These are phyloP conservation scores for Anisodus tanguticus DNA, from an alignment of 257 asterid genomes.

Conservation along the genomic window DNA sequence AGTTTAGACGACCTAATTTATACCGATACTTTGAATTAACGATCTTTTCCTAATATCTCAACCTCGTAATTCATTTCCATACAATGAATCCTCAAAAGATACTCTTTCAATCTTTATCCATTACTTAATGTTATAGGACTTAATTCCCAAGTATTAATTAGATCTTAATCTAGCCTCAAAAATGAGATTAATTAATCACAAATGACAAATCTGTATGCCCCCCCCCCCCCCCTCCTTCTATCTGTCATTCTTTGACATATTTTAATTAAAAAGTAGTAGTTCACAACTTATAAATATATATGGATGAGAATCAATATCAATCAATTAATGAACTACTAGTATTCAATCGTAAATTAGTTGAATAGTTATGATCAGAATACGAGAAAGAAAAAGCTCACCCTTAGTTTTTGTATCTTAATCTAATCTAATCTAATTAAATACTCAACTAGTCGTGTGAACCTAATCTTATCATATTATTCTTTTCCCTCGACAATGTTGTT, in stretches of 20 bases:
- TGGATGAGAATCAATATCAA: neutral
- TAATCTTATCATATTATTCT: neutral
- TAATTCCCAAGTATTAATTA: neutral
- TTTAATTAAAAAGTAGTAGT: neutral
- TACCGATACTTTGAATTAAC: conserved; percentile 25
- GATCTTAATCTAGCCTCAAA: neutral
- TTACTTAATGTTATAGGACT: conserved; percentile 18
- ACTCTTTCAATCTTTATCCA: conserved; percentile 9
- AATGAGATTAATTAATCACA: neutral
- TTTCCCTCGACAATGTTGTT: neutral
- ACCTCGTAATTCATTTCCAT: conserved; percentile 9
- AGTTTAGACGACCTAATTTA: conserved; percentile 22
- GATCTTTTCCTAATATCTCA: neutral
- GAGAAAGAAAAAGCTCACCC: neutral
- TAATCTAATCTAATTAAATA: conserved; percentile 26
- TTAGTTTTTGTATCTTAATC: neutral
- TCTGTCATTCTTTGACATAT: neutral
- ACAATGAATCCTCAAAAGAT: conserved; percentile 15
- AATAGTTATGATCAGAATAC: neutral
- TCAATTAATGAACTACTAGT: neutral
- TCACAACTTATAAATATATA: neutral
- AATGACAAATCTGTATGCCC: neutral
- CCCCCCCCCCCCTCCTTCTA: no score
- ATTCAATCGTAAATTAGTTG: conserved; percentile 6
- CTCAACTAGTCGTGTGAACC: neutral